Percentiles rank a stretch among this genome's conserved stretches.
phyloP scores from a whole-genome alignment of 2,329 filamentous ascomycete species.

The Microdochium nivale region DNA sequence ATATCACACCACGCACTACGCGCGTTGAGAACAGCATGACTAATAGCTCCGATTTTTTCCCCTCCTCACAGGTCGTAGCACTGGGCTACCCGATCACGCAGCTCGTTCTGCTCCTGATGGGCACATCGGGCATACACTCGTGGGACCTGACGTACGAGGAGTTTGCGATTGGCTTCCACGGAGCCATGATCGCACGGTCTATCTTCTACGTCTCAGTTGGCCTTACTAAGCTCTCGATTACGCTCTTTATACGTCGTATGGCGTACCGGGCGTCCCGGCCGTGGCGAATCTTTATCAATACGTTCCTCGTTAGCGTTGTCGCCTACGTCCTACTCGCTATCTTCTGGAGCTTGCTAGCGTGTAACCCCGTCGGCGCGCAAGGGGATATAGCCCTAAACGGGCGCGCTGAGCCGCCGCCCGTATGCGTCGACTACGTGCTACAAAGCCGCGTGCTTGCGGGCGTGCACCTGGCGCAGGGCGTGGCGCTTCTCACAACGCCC shows the following conservation, averaged over 20 bases:
- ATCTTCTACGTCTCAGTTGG: slow-evolving; percentile 20
- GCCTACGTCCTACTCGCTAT: slow-evolving; percentile 18
- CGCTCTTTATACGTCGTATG: slow-evolving; percentile 24
- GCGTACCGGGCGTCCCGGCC: slow-evolving; percentile 16
- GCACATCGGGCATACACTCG: slow-evolving; percentile 11
- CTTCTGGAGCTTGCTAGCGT: slow-evolving; percentile 20
- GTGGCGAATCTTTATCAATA: slow-evolving; percentile 20
- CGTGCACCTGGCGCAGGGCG: slow-evolving; percentile 24
- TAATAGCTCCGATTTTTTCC: not conserved
- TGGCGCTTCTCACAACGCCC: slow-evolving; percentile 21
- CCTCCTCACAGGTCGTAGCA: not conserved
- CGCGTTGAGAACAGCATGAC: not conserved
- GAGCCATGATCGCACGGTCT: slow-evolving; percentile 11
- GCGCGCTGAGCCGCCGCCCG: slow-evolving; percentile 6
- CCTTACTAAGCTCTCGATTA: slow-evolving; percentile 27
- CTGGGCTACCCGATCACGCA: slow-evolving; percentile 15
- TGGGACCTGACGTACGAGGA: slow-evolving; percentile 24
- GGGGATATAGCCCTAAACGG: slow-evolving; percentile 18
- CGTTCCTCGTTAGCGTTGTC: slow-evolving; percentile 19
- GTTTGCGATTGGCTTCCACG: slow-evolving; percentile 16
- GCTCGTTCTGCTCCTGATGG: slow-evolving; percentile 15
- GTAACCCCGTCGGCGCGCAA: slow-evolving; percentile 13
- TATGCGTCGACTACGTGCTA: slow-evolving; percentile 11
- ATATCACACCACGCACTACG: too few relatives aligned
- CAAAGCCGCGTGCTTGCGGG: slow-evolving; percentile 15